Base-by-base conservation (phyloP, 2,329 filamentous ascomycete genomes). In the Pseudogymnoascus sp. region DNA sequence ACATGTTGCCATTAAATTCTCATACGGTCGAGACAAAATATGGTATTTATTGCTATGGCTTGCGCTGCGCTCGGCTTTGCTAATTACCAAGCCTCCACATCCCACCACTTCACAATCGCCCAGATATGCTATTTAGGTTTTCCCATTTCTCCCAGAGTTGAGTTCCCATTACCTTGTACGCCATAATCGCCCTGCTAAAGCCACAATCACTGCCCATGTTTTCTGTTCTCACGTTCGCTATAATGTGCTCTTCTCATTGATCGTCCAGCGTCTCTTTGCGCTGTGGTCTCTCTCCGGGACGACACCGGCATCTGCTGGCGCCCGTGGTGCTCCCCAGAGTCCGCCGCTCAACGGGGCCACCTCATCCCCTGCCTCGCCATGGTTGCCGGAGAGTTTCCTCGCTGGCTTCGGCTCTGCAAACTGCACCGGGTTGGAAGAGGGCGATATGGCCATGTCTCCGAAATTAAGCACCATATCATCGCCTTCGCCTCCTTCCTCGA, bases 211-310 rank as follows among this genome's bases (percentile, higher is more conserved):
- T 34, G 7, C 51, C 29, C 51, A 21, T 57, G n/a, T 57, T 36
- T 57, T 34, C n/a, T 57, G 12, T 54, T 54, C 47, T 54, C 47
- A 54, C 47, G 23, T 31, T 8, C 29, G 29, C 29, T 57, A 57
- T 57, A 63, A 36, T 14, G 54, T 61, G 51, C 63, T 26, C 26
- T 57, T 31, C 37, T 85, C 82, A 54, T 78, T 83, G 4, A 84
- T 78, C 21, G 82, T 83, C 83, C 83, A 85, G 23, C 82, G 76
- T 61, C 82, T 73, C 73, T 84, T 85, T 1, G 77, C 74, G 18
- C 76, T 74, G 36, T 75, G 77, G 64, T 84, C 82, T 5, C 79
- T 75, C 62, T 83, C 81, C 29, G 51, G 51, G 29, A 57, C 29
- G 16, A 57, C 51, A 16, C 51, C 51, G 0, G 77, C 78, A 45